Conservation (phyloP, 345 rosid species). For the Populus tremula region DNA sequence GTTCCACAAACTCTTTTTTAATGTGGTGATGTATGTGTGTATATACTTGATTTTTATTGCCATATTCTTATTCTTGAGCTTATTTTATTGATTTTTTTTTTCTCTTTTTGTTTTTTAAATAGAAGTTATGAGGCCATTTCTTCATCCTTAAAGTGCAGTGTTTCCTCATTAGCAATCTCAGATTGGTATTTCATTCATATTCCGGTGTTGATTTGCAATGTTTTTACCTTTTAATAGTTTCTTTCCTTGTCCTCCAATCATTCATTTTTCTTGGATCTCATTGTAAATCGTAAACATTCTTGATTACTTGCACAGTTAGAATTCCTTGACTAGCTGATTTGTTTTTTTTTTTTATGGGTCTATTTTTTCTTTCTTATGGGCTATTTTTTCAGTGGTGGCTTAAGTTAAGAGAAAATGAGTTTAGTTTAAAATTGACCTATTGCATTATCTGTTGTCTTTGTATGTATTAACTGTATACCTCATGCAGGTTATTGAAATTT, state of each 20-base stretch:
- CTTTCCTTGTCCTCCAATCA: background rate
- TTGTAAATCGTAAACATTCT: background rate
- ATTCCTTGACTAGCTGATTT: background rate
- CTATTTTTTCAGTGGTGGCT: background rate
- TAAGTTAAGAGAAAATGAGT: background rate
- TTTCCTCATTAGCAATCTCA: background rate
- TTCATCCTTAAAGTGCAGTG: background rate
- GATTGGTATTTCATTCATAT: background rate
- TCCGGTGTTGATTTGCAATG: background rate
- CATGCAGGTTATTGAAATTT: slow-evolving; percentile 68
- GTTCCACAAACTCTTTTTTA: background rate
- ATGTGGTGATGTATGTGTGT: background rate
- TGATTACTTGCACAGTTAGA: background rate
- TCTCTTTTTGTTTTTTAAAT: background rate
- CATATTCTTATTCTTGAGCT: background rate
- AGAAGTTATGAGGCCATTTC: background rate
- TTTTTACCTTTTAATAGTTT: background rate
- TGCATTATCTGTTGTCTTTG: slow-evolving; percentile 1
- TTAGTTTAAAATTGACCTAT: slow-evolving; percentile 16
- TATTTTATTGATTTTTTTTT: background rate
- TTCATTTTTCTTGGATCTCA: background rate
- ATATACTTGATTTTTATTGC: background rate
- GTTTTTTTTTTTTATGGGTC: background rate
- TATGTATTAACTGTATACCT: slow-evolving; percentile 10
- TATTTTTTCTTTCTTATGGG: background rate